Evolutionary conservation across 148 eudicot genomes (phyloP).

Genomic region (Amaranthus palmeri): DNA sequence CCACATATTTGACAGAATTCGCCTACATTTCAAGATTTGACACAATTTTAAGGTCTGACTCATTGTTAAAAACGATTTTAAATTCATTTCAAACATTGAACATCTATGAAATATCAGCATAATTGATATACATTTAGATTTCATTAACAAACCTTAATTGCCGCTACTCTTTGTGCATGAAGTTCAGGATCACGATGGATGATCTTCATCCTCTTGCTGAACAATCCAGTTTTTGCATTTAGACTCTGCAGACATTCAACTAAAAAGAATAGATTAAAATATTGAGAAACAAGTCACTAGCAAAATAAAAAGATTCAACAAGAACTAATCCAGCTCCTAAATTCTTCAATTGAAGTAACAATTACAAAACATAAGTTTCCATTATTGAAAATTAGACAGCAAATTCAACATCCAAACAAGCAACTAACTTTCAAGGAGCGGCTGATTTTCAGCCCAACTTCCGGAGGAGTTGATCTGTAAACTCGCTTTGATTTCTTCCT

Average conservation of each 20-base stretch:
- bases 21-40: neutral
- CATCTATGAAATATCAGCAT: neutral
- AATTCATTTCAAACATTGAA: neutral
- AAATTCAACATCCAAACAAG: constrained; percentile 8
- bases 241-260: constrained; percentile 98
- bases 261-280: constrained; percentile 56
- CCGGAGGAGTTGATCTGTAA: constrained; percentile 69
- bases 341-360: neutral
- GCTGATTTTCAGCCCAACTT: constrained; percentile 90
- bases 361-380: neutral
- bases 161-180: constrained; percentile 90
- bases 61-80: no score
- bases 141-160: constrained; percentile 60
- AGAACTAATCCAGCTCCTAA: neutral
- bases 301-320: neutral
- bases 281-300: constrained; percentile 10
- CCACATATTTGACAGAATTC: neutral
- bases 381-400: neutral
- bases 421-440: constrained; percentile 83
- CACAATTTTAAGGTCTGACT: no score
- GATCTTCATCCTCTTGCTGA: constrained; percentile 91
- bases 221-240: constrained; percentile 87
- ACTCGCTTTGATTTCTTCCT: constrained; percentile 73
- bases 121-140: neutral
- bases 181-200: constrained; percentile 81